Conservation (phyloP, 2,329 filamentous ascomycete species). For the Aspergillus spinulosporus region DNA sequence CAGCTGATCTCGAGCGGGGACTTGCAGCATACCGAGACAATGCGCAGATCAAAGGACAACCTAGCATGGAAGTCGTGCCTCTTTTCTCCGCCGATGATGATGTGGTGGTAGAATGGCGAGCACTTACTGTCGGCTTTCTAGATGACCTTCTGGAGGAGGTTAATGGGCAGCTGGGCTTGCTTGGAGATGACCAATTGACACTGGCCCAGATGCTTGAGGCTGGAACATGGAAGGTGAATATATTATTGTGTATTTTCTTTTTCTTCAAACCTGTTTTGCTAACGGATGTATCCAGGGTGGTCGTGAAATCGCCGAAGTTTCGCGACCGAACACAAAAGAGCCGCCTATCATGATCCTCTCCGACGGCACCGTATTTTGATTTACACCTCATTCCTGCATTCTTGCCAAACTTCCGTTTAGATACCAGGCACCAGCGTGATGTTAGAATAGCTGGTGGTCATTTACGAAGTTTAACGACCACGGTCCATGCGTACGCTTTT, state of each 20-base stretch:
- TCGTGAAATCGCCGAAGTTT: conserved; percentile 92
- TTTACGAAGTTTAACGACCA: conserved; percentile 38
- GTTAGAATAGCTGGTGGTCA: conserved; percentile 23
- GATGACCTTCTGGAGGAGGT: conserved; percentile 70
- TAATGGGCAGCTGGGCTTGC: conserved; percentile 66
- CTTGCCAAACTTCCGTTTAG: conserved; percentile 27
- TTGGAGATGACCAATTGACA: conserved; percentile 68
- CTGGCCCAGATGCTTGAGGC: conserved; percentile 91
- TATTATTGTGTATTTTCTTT: no score
- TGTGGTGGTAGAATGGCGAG: conserved; percentile 78
- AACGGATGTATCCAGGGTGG: conserved; percentile 65
- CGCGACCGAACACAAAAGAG: conserved; percentile 92
- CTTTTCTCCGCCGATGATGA: conserved; percentile 73
- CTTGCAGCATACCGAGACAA: conserved; percentile 69
- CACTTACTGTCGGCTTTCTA: conserved; percentile 71
- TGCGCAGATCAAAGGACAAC: conserved; percentile 69
- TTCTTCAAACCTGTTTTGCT: conserved; percentile 1
- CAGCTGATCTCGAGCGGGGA: conserved; percentile 68
- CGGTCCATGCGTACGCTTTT: conserved; percentile 27
- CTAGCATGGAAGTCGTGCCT: conserved; percentile 71
- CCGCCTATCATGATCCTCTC: conserved; percentile 95
- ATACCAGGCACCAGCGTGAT: conserved; percentile 29
- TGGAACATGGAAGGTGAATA: conserved; percentile 90
- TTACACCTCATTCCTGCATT: conserved; percentile 20
- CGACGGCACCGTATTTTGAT: conserved; percentile 91